Percentiles rank a stretch among this genome's conserved stretches.
Conservation (phyloP, 768 basidiomycete genomes). For the Agaricus blazei region DNA sequence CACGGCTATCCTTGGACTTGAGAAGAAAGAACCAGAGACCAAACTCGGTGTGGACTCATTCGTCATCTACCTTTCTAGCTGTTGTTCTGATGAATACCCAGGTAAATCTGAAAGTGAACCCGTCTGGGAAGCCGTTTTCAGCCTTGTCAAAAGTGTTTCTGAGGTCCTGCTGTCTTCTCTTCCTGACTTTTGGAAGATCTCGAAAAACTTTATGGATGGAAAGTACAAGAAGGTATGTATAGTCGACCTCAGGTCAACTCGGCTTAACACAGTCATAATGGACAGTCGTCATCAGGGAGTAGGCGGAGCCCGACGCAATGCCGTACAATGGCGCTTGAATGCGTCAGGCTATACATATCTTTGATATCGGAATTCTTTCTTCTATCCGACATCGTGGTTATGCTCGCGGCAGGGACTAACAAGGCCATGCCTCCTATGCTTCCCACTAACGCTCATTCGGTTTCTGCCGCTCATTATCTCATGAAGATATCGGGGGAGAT, state of each 20-base stretch:
- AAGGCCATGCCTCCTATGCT: conserved; percentile 45
- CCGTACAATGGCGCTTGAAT: conserved; percentile 82
- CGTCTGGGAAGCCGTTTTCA: conserved; percentile 75
- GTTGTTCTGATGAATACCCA: conserved; percentile 20
- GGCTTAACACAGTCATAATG: conserved; percentile 16
- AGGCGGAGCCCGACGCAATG: conserved; percentile 82
- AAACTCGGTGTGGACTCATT: conserved; percentile 44
- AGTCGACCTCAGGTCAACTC: conserved; percentile 3
- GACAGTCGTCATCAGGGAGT: conserved; percentile 34
- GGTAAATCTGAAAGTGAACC: conserved; percentile 69
- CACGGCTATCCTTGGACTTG: conserved; percentile 52
- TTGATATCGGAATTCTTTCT: conserved; percentile 85
- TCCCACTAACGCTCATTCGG: conserved; percentile 72
- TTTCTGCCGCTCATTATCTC: conserved; percentile 80
- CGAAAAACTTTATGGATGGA: conserved; percentile 87
- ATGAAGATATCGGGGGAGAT: conserved; percentile 79
- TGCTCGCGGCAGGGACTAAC: conserved; percentile 42
- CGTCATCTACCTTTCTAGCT: neutral
- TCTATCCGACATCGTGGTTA: conserved; percentile 62
- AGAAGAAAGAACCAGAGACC: conserved; percentile 57
- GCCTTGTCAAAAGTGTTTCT: conserved; percentile 82
- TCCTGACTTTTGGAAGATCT: conserved; percentile 92
- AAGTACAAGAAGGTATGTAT: conserved; percentile 77
- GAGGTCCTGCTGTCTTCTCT: conserved; percentile 81
- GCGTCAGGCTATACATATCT: conserved; percentile 81